phyloP scores from a whole-genome alignment of 2,329 filamentous ascomycete species.

The Xylaria sp. region DNA sequence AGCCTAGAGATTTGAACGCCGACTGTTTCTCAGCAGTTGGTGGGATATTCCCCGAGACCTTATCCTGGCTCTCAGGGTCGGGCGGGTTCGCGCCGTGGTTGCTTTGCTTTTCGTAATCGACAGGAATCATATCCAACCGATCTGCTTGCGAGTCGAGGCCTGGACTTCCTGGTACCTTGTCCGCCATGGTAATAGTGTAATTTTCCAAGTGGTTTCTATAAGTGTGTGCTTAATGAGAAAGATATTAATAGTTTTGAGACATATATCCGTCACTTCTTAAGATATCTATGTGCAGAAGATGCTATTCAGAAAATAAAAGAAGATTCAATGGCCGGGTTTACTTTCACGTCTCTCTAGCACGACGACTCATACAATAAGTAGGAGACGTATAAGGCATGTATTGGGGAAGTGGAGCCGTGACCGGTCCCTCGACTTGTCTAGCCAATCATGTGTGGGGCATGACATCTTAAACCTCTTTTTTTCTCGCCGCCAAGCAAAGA shows the following conservation, averaged over 20 bases:
- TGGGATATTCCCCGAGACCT: slow-evolving; percentile 1
- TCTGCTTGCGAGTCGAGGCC: background rate
- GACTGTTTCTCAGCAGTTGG: slow-evolving; percentile 48
- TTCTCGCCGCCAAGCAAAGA: slow-evolving; percentile 21
- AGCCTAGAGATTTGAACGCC: slow-evolving; percentile 65
- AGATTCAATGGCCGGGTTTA: background rate
- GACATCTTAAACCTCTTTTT: slow-evolving; percentile 19
- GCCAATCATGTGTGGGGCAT: slow-evolving; percentile 45
- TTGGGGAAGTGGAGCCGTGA: slow-evolving; percentile 2
- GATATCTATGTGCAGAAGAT: too few relatives aligned
- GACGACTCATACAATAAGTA: slow-evolving; percentile 20
- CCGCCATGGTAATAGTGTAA: slow-evolving; percentile 17
- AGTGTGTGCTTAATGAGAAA: background rate
- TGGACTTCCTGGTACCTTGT: background rate
- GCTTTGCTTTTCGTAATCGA: slow-evolving; percentile 17
- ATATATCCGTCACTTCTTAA: background rate
- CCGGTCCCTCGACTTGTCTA: background rate
- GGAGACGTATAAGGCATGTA: too few relatives aligned
- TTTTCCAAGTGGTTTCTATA: background rate
- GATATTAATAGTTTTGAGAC: background rate
- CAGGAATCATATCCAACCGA: background rate
- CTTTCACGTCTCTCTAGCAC: background rate
- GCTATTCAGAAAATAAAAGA: background rate
- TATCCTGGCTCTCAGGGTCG: slow-evolving; percentile 34
- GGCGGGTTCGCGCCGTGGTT: background rate